Evolutionary conservation across 352 stramenopile genomes (phyloP), one percentile per base, ranked within the genome.

Genomic region (Pythium sukuiense): DNA sequence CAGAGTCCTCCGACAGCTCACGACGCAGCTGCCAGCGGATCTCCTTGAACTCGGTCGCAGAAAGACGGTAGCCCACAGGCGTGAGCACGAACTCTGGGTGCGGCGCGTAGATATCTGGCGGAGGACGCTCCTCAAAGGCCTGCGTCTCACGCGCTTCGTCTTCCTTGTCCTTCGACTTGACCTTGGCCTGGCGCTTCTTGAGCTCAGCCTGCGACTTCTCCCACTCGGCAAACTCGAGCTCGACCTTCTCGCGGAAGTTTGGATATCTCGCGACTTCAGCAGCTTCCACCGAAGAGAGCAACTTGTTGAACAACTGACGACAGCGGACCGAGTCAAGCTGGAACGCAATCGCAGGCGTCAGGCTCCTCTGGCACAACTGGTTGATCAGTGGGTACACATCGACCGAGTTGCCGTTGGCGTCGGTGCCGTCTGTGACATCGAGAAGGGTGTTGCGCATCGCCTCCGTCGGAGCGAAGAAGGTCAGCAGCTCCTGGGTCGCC

Each of bases 51-150:
- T 95, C 97, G 20, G 93, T 98, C 14, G 91, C 94, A 53, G 88
- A 97, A 43, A 99, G 81, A 37, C 96, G 95, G 55, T 96, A 97
- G n/a, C 92, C 94, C 49, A 93, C 87, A 37, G 95, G 82, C 32
- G 96, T 96, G 35, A 99, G 78, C 57, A 99, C 96, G 63, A 99
- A 99, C 64, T 99, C 97, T n/a, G 97, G 96, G 73, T 99, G 97
- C 14, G 97, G 97, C 6, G 95, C 93, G 46, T 98, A 98, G 43
- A 98, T 98, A 77, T 99, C 96, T 65, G 87, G 87, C 62, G 85
- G 81, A 18, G 84, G 80, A 43, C 85, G 87, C 58, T 95, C 87
- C 59, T 95, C 85, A 39, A 95, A 95, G 12, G 83, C 87, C 59
- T 95, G 87, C 18, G 83, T 66, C 68, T 95, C 87, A 41, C 87